Base-by-base conservation (phyloP, 805 yeast species). In the Nematodospora valgi region DNA sequence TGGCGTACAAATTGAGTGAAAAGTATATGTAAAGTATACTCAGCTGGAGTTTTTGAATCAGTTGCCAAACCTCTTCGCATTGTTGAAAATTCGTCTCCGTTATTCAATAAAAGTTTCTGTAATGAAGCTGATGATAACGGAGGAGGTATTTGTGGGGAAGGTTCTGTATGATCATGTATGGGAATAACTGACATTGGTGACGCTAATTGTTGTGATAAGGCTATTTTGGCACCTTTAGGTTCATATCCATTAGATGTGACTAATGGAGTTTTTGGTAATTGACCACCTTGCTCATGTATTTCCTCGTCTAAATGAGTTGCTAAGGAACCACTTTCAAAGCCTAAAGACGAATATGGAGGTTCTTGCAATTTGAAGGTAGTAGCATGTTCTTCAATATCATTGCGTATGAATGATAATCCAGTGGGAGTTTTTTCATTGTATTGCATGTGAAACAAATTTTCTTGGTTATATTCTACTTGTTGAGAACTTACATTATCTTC, bases 1-100 rank as follows among this genome's bases (percentile, higher is more conserved):
- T 83, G 82, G 37, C 97, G 80, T 7, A 94, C 95, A 62, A 93
- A 93, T 61, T 91, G 95, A 2, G 98, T 87, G 56, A 94, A 94
- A 26, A 94, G 72, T 17, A 94, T 88, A 58, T 94, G 97, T 35
- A 94, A 65, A 0, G 98, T 93, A 54, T 93, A 93, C 50, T 89
- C 97, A 0, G 91, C 82, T 0, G 89, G 86, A 18, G 82, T 72
- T 51, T 82, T 80, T 54, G 74, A 67, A 39, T 80, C 86, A 0
- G 82, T 63, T 6, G 72, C 72, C 30, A 64, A 49, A 8, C 55
- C 64, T 40, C 54, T 51, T 18, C 70, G 54, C 37, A 61, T 47
- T 4, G 55, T 44, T 13, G 53, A 40, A 34, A 58, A 53, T 36
- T 63, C 69, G 19, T 34, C 39, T 3, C 39, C 39, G 23, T 38